These are phyloP conservation scores for Iris macrosiphon DNA, from an alignment of 106 monocot species.

Conservation along the genomic window DNA sequence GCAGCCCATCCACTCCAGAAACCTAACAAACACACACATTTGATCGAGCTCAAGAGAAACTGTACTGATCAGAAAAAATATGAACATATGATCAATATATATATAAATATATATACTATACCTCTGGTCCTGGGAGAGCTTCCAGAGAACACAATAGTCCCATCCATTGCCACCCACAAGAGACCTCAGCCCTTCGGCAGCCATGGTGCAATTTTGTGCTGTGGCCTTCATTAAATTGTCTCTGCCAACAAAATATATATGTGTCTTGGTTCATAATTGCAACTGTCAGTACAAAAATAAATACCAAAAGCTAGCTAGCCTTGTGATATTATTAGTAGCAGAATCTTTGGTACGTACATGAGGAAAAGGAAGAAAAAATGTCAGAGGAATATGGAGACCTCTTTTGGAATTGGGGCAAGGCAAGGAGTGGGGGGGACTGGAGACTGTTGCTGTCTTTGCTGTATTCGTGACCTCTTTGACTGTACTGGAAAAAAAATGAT, in stretches of 20 bases:
- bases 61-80: neutral
- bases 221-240: constrained; percentile 17
- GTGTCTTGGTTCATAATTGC: neutral
- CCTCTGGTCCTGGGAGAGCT: constrained; percentile 66
- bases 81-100: no score
- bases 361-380: constrained; percentile 7
- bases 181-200: constrained; percentile 43
- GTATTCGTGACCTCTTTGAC: constrained; percentile 22
- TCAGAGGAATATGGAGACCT: constrained; percentile 4
- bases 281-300: constrained; percentile 16
- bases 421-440: no score
- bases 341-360: constrained; percentile 13
- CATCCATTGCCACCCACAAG: constrained; percentile 62
- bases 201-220: constrained; percentile 11
- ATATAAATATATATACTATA: no score
- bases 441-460: neutral
- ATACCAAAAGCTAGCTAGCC: constrained; percentile 29
- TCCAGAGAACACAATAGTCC: constrained; percentile 84
- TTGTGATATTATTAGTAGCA: constrained; percentile 1
- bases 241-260: neutral
- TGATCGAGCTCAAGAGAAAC: no score
- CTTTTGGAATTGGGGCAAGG: neutral
- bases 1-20: constrained; percentile 37
- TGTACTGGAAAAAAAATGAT: constrained; percentile 19
- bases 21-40: constrained; percentile 13